Percentiles rank a stretch among this genome's conserved stretches.
Conservation (phyloP, 129 eudicot species). For the Helianthus annuus region DNA sequence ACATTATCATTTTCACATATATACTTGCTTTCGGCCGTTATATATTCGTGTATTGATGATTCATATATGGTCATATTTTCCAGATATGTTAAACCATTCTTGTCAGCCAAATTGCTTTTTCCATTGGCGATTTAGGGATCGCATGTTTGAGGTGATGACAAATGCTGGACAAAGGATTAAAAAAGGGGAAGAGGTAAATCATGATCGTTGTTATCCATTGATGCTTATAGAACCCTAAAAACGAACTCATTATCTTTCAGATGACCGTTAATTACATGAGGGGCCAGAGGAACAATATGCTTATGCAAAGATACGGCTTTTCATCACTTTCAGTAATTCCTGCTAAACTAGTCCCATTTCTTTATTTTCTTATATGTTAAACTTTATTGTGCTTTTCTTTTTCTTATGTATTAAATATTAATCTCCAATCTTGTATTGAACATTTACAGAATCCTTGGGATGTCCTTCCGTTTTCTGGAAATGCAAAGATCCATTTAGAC, state of each 20-base stretch:
- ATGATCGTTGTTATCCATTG: neutral
- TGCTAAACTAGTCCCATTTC: conserved; percentile 7
- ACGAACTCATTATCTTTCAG: conserved; percentile 43
- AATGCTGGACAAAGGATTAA: conserved; percentile 83
- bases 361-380: neutral
- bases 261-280: conserved; percentile 84
- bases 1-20: neutral
- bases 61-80: conserved; percentile 31
- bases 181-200: conserved; percentile 87
- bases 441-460: conserved; percentile 97
- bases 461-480: conserved; percentile 82
- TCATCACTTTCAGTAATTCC: conserved; percentile 78
- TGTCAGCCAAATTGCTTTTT: conserved; percentile 94
- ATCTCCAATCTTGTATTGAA: conserved; percentile 14
- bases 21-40: conserved; percentile 1
- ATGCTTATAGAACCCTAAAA: neutral
- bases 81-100: conserved; percentile 98
- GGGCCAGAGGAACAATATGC: conserved; percentile 65
- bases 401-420: neutral
- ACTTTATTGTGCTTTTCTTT: neutral
- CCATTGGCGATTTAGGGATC: conserved; percentile 96
- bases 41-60: neutral
- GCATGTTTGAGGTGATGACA: conserved; percentile 98
- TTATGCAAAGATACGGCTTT: conserved; percentile 96
- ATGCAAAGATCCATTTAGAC: conserved; percentile 77